Evolutionary conservation across 1,284 basidiomycete genomes (phyloP), one percentile per base, ranked within the genome.

Genomic region (Naganishia cerealis): DNA sequence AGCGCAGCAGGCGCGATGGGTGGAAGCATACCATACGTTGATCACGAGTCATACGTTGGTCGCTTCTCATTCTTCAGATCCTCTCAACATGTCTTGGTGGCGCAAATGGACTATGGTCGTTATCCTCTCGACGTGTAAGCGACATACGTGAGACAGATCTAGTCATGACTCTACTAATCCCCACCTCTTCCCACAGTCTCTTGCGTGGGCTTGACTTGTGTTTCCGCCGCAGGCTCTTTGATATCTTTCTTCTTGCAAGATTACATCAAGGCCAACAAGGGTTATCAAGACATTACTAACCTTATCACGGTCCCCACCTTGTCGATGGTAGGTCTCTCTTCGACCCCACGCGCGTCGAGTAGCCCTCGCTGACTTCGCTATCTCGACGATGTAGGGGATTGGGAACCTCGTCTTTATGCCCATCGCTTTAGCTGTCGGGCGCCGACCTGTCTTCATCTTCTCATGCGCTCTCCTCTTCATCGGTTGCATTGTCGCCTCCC

Each of bases 231-330:
- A 3, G 61, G 61, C 5, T 63, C 61, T 21, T 63, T 63, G 61
- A 63, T 63, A 33, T 63, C 61, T 4, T 63, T 63, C 61, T 63
- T 63, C 36, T 53, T 63, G 50, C 50, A 55, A 42, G 61, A 63
- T 33, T 63, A 63, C 15, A 63, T 63, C 61, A 55, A 52, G 26
- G 61, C 61, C n/a, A 55, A 55, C 48, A 63, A 63, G 48, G 61
- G 61, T 12, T 63, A 63, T 36, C 48, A 63, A 15, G 61, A 63
- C 38, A 63, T 63, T 16, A 55, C 53, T 21, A 52, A 63, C 50
- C 50, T 63, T 13, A 63, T 63, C 61, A 63, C 61, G 12, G 53
- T 63, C 2, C 61, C 61, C 9, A 63, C 61, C n/a, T 40, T 63
- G 50, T 63, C 61, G 10, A 63, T 63, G 61, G 61, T 63, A 55